Percentiles rank a stretch among this genome's conserved stretches.
These are phyloP conservation scores for Chlorella sp. DNA, from an alignment of 139 green algal species.

Conservation along the genomic window DNA sequence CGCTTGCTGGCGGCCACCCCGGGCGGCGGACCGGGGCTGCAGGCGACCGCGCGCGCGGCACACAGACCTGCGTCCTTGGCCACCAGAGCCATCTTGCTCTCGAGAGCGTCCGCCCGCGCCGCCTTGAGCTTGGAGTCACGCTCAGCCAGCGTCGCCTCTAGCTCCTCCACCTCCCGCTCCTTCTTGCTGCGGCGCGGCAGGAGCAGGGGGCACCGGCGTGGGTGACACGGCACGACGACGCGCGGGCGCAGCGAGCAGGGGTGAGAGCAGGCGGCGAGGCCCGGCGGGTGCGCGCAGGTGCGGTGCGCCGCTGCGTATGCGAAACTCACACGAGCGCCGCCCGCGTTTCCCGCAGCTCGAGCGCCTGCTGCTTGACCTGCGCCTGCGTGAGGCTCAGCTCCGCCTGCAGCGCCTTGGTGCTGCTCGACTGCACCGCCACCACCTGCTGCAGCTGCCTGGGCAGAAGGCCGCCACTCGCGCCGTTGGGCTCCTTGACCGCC, in stretches of 20 bases:
- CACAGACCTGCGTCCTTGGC: slow-evolving; percentile 22
- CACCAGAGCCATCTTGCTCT: slow-evolving; percentile 12
- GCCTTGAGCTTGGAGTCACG: slow-evolving; percentile 25
- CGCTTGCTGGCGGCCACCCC: no score
- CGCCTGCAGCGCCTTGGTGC: background rate
- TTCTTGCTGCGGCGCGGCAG: background rate
- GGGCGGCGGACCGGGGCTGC: no score
- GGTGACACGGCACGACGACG: background rate
- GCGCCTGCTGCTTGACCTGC: slow-evolving; percentile 3
- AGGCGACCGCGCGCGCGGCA: no score
- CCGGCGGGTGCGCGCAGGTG: no score
- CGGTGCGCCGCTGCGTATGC: background rate
- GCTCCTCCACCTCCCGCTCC: slow-evolving; percentile 5
- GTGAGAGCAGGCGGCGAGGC: background rate
- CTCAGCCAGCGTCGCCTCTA: slow-evolving; percentile 19
- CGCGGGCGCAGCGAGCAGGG: background rate
- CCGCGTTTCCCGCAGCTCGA: slow-evolving; percentile 15
- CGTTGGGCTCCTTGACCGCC: no score
- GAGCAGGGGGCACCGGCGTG: background rate
- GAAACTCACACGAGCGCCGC: slow-evolving; percentile 13
- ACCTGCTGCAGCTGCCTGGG: slow-evolving; percentile 34
- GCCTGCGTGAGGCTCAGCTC: slow-evolving; percentile 13
- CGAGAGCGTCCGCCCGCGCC: slow-evolving; percentile 10
- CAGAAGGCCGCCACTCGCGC: no score
- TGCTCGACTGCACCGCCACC: background rate